phyloP scores from a whole-genome alignment of 2,329 filamentous ascomycete species.

The Scleromitrula shiraiana region DNA sequence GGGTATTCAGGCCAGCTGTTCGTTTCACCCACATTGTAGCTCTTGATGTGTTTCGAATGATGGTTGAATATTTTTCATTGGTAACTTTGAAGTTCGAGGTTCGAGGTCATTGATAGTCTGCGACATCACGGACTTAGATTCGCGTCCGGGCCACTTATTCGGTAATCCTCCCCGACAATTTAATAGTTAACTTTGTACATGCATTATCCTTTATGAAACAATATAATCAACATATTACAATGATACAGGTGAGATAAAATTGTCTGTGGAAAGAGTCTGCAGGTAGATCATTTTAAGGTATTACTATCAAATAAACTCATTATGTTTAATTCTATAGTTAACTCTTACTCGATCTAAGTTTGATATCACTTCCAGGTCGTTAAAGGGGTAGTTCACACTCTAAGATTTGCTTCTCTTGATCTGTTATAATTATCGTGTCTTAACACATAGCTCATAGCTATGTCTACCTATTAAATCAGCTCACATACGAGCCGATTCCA shows the following conservation, averaged over 20 bases:
- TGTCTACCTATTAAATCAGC: conserved; percentile 7
- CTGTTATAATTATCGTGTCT: not conserved
- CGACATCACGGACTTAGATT: conserved; percentile 11
- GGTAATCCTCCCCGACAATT: conserved; percentile 2
- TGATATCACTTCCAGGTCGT: too few relatives aligned
- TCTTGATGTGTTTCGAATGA: conserved; percentile 6
- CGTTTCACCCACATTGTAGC: conserved; percentile 15
- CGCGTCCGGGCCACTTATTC: conserved; percentile 4
- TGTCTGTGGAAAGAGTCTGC: not conserved
- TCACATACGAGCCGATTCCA: conserved; percentile 6
- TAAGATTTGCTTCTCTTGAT: not conserved
- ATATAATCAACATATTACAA: not conserved
- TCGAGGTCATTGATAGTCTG: conserved; percentile 9
- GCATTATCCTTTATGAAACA: not conserved
- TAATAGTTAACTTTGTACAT: not conserved
- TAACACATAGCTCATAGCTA: conserved; percentile 6
- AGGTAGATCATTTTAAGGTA: too few relatives aligned
- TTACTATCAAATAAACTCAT: too few relatives aligned
- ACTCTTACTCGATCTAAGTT: not conserved
- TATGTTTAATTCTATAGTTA: too few relatives aligned
- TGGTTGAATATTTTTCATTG: conserved; percentile 15
- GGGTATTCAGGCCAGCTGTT: conserved; percentile 25
- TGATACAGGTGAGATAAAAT: not conserved
- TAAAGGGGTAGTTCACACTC: too few relatives aligned
- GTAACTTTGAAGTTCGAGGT: conserved; percentile 9